phyloP scores from a whole-genome alignment of 2,329 filamentous ascomycete genomes.

The Nigrospora osmanthi region DNA sequence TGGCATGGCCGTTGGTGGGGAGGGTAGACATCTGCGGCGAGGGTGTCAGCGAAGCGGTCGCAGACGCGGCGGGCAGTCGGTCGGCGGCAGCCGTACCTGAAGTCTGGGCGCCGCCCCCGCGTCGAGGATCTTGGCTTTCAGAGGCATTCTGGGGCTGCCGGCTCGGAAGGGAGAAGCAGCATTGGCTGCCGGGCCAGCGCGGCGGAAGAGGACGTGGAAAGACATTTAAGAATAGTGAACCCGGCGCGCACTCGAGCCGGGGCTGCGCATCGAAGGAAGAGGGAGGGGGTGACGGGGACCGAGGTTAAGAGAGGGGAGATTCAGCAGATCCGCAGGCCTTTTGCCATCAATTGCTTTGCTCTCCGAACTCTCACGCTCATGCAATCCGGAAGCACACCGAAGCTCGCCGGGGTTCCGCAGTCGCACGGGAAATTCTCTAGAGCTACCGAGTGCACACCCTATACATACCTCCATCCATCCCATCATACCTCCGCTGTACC shows the following conservation, averaged over 20 bases:
- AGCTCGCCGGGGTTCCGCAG: too few species aligned
- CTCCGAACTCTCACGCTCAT: too few species aligned
- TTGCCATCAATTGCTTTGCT: too few species aligned
- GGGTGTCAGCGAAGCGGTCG: background rate
- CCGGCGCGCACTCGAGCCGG: constrained; percentile 24
- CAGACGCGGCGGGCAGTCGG: background rate
- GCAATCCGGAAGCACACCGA: too few species aligned
- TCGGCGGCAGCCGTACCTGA: constrained; percentile 33
- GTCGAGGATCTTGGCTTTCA: constrained; percentile 66
- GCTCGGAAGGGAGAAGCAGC: constrained; percentile 31
- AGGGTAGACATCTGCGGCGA: constrained; percentile 27
- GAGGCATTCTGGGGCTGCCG: constrained; percentile 58
- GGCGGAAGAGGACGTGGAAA: constrained; percentile 42
- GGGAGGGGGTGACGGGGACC: background rate
- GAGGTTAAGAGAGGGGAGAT: background rate
- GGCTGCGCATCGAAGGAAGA: constrained; percentile 23
- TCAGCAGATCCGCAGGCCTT: too few species aligned
- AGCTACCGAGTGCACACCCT: too few species aligned
- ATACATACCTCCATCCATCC: too few species aligned
- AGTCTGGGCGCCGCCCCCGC: constrained; percentile 45
- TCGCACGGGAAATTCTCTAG: too few species aligned
- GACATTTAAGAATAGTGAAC: constrained; percentile 43
- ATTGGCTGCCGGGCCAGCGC: constrained; percentile 44
- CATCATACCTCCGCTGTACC: too few species aligned
- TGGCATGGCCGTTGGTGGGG: constrained; percentile 14